Conservation (phyloP, 2,329 filamentous ascomycete genomes). For the Aspergillus sp. region DNA sequence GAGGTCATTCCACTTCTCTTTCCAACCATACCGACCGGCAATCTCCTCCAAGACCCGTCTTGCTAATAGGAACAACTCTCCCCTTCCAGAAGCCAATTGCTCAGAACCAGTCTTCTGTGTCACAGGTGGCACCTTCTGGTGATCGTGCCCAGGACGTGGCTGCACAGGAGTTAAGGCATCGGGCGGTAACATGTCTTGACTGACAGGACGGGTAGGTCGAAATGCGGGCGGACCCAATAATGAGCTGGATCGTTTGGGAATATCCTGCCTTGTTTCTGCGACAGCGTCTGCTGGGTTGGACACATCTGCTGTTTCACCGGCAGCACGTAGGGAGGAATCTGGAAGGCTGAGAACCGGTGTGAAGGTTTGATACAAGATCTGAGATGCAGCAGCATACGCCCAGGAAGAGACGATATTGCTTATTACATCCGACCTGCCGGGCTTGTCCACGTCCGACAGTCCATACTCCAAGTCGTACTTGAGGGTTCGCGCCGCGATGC, state of each 20-base stretch:
- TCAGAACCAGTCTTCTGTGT: conserved; percentile 54
- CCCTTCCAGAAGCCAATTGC: conserved; percentile 71
- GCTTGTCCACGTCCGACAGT: conserved; percentile 34
- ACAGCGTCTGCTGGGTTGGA: conserved; percentile 9
- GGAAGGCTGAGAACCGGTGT: conserved; percentile 28
- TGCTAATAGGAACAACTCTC: conserved; percentile 71
- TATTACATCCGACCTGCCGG: conserved; percentile 27
- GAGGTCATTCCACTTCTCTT: conserved; percentile 61
- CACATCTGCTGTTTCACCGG: conserved; percentile 14
- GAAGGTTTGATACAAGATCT: conserved; percentile 34
- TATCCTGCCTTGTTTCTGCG: conserved; percentile 17
- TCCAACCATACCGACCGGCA: conserved; percentile 65
- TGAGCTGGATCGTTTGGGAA: conserved; percentile 34
- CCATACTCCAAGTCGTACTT: conserved; percentile 66
- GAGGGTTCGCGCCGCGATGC: conserved; percentile 68
- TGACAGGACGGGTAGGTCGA: conserved; percentile 16
- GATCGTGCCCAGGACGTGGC: conserved; percentile 36
- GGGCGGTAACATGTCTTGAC: conserved; percentile 21
- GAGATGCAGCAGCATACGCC: conserved; percentile 36
- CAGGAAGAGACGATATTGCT: conserved; percentile 41
- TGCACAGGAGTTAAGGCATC: conserved; percentile 25
- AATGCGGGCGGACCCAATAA: conserved; percentile 14
- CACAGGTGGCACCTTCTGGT: conserved; percentile 33
- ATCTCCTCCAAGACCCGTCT: conserved; percentile 68
- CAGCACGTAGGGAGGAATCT: conserved; percentile 26